Evolutionary conservation across 495 filamentous ascomycete species (phyloP), one percentile per base, ranked within the genome.

Genomic region (Tuber indicum): DNA sequence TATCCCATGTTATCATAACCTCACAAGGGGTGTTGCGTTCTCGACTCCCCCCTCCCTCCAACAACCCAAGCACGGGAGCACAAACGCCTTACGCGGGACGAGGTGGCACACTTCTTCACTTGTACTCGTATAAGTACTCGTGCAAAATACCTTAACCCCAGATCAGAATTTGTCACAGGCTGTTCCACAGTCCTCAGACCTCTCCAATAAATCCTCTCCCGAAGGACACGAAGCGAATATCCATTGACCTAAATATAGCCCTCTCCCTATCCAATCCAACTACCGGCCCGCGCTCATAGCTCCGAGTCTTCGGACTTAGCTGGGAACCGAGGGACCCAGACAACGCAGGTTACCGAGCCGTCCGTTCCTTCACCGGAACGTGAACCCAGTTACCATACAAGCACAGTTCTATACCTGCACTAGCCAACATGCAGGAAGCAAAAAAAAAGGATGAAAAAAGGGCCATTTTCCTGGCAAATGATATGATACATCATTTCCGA

Each of bases 401-500:
- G 58, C 58, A 17, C 58, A 16, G 26, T 62, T 14, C 58, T 66
- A 66, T 66, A 66, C 26, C 58, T 66, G 6, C 58, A 26, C 58
- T 36, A 66, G 26, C 26, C 26, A 14, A 36, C 14, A 36, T 66
- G 58, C 58, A 66, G 26, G 58, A 66, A 36, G 58, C 26, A 66
- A 66, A 36, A 66, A 36, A 66, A 36, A 66, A 36, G 14, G 2
- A 66, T 32, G 26, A 66, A 66, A 66, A 58, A 66, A 66, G 58
- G n/a, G 58, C 32, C 58, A 36, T 66, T 66, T 66, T 66, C 26
- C 58, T 66, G 26, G 58, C 26, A 66, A 66, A 36, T 66, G 58
- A 66, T 36, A 66, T 66, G 58, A 66, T 66, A 66, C 58, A 66
- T 66, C 58, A 66, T 12, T 66, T 66, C 26, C 58, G 12, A 66